These are phyloP conservation scores for Rhodofomes roseus DNA, from an alignment of 1,284 basidiomycete genomes.

Conservation along the genomic window DNA sequence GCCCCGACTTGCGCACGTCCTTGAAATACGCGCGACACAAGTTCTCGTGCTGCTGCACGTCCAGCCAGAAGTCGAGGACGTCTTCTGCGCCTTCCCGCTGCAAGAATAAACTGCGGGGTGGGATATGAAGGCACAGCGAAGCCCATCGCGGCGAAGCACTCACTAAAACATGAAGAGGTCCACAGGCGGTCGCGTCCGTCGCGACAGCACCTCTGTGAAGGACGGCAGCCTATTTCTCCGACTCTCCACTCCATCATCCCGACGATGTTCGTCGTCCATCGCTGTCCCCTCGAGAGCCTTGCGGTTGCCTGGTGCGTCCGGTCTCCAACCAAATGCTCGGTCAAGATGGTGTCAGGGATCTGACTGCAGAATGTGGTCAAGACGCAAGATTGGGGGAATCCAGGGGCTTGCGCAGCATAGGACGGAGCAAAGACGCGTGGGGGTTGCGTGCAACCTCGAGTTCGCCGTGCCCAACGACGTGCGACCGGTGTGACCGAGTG, in stretches of 20 bases:
- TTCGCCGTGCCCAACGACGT: not conserved
- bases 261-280: constrained; percentile 53
- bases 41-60: constrained; percentile 98
- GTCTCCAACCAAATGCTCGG: constrained; percentile 10
- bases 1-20: constrained; percentile 91
- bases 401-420: not conserved
- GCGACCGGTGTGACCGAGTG: not conserved
- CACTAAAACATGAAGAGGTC: constrained; percentile 99
- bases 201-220: constrained; percentile 82
- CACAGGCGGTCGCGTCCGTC: constrained; percentile 89
- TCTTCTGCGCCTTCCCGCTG: constrained; percentile 95
- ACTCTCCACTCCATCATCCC: constrained; percentile 66
- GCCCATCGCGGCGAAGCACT: constrained; percentile 31
- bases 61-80: constrained; percentile 97
- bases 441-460: not conserved
- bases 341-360: not conserved
- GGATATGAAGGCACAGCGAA: constrained; percentile 1
- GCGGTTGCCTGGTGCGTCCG: constrained; percentile 6
- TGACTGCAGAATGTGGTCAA: not conserved
- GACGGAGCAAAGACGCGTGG: not conserved
- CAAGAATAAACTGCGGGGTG: constrained; percentile 67
- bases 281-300: constrained; percentile 15
- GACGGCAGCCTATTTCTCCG: constrained; percentile 73
- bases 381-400: not conserved
- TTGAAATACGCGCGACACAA: constrained; percentile 98